phyloP scores from a whole-genome alignment of 345 rosid species.

The Lepidium didymum region DNA sequence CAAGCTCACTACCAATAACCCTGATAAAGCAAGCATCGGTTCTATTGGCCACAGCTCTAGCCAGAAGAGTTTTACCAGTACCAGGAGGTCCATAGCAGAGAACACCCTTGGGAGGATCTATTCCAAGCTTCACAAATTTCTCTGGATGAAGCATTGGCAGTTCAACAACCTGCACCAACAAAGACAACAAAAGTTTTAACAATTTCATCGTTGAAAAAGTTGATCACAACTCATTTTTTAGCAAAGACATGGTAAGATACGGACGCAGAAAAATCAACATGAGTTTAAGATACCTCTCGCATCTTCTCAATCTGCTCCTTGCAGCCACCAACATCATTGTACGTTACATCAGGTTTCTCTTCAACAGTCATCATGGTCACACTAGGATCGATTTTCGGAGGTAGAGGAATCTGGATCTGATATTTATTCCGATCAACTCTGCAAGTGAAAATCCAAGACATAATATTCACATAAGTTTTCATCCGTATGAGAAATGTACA shows the following conservation, averaged over 20 bases:
- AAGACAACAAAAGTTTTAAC: neutral
- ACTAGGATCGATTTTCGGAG: conserved; percentile 98
- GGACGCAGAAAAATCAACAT: neutral
- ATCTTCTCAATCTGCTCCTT: conserved; percentile 97
- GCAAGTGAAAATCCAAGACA: conserved; percentile 15
- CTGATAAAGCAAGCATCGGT: conserved; percentile 99
- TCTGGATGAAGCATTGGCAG: conserved; percentile 99
- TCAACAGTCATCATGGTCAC: conserved; percentile 99
- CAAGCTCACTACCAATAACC: conserved; percentile 97
- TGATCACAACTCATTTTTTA: neutral
- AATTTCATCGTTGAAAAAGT: neutral
- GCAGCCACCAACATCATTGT: conserved; percentile 97
- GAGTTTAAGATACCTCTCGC: conserved; percentile 60
- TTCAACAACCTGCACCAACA: conserved; percentile 74
- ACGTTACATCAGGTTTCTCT: conserved; percentile 97
- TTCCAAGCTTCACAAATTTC: conserved; percentile 97
- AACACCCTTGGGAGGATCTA: conserved; percentile 99
- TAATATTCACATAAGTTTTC: neutral
- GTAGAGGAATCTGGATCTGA: conserved; percentile 97
- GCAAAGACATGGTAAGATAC: neutral
- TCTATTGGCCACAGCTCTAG: conserved; percentile 98
- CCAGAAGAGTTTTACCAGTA: conserved; percentile 89
- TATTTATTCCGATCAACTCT: conserved; percentile 98
- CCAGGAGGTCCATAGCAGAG: conserved; percentile 99
- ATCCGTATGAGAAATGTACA: neutral